Percentiles rank a stretch among this genome's conserved stretches.
These are phyloP conservation scores for Geranium incanum DNA, from an alignment of 441 rosid genomes.

Conservation along the genomic window DNA sequence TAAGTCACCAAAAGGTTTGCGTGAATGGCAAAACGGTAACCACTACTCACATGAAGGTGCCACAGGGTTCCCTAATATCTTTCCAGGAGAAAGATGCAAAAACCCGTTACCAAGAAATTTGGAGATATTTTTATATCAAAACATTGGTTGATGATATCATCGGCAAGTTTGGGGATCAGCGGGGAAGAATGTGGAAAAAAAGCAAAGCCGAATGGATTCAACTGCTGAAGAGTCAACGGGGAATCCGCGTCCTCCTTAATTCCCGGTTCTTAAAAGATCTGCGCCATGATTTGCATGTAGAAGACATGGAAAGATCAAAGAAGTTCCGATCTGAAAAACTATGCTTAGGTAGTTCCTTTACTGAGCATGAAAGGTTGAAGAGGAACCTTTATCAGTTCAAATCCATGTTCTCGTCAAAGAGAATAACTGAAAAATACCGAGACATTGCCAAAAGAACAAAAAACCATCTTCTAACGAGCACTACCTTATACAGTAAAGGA, in stretches of 20 bases:
- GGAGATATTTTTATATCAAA: neutral
- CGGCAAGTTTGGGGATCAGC: neutral
- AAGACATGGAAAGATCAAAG: neutral
- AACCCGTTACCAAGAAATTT: neutral
- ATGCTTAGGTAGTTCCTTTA: neutral
- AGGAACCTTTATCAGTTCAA: neutral
- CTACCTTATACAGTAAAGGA: neutral
- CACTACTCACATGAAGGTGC: neutral
- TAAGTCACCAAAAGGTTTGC: neutral
- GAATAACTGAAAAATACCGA: neutral
- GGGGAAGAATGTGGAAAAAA: neutral
- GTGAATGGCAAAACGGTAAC: neutral
- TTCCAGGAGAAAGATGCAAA: neutral
- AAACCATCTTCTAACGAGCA: neutral
- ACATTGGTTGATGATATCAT: neutral
- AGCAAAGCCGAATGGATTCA: neutral
- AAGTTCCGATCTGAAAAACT: neutral
- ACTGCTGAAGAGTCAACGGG: neutral
- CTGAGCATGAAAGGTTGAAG: neutral
- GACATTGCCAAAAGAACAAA: neutral
- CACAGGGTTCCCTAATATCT: constrained; percentile 4
- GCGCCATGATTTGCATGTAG: neutral
- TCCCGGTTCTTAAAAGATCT: neutral
- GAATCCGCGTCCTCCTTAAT: neutral
- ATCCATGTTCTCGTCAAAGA: neutral